Evolutionary conservation across 371 early-diverging fungal genomes (phyloP), one percentile per base, ranked within the genome.

Genomic region (Mucor ambiguus): DNA sequence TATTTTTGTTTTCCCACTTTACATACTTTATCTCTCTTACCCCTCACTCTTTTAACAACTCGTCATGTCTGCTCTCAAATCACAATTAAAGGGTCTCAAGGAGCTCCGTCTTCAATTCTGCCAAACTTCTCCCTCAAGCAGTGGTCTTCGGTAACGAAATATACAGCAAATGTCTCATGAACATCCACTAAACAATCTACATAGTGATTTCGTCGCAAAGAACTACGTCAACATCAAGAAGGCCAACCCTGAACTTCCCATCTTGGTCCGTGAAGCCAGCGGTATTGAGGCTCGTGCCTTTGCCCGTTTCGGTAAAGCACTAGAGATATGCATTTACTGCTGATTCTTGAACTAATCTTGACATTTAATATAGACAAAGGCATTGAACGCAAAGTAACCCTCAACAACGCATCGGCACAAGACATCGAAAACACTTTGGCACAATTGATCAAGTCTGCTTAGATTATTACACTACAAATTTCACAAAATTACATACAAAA

Each of bases 71-170:
- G 75, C 74, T 60, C 69, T 79, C 41, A 78, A 68, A 69, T 73
- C 80, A 61, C 75, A 74, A 68, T 76, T 89, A 70, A 90, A 89
- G 72, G 81, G 85, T 70, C 80, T 96, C 56, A 90, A 90, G 78
- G 97, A 96, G 76, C 87, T 96, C 46, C 92, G 97, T 70, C 86
- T 96, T 60, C 97, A 96, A 78, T 86, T 93, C 78, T 93, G 93
- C 78, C 95, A 93, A 80, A 90, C 87, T 20, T 88, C 89, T n/a
- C 83, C 92, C 60, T 89, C 91, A 48, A 93, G 93, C 84, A 85
- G 86, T 66, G 95, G 95, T 58, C 75, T 94, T 67, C 89, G 95
- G 95, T 94, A 87, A 78, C 57, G 7, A 20, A 7, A n/a, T 18
- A 32, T 38, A 18, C n/a, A 43, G 29, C 9, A 12, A 54, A 54